Evolutionary conservation across 2,329 filamentous ascomycete genomes (phyloP).

Genomic region (Arthrobotrys pseudoclavata): DNA sequence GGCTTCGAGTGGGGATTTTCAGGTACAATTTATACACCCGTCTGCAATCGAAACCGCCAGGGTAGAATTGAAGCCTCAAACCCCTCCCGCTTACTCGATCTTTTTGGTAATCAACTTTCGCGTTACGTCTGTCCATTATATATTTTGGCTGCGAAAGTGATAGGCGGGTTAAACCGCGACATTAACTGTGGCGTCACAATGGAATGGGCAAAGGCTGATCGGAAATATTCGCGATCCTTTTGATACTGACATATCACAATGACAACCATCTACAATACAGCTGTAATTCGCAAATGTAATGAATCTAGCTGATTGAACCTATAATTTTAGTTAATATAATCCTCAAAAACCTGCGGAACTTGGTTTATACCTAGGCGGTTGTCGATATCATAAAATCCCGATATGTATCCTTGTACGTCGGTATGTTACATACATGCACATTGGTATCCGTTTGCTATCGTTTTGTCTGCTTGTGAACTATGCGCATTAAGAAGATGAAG

Average conservation of each 20-base stretch:
- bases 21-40: constrained; percentile 34
- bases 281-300: constrained; percentile 28
- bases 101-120: constrained; percentile 47
- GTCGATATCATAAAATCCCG: neutral
- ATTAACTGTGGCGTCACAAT: constrained; percentile 38
- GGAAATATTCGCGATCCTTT: constrained; percentile 19
- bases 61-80: constrained; percentile 35
- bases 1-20: constrained; percentile 48
- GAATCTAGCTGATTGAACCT: neutral
- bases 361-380: neutral
- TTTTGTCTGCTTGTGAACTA: constrained; percentile 7
- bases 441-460: neutral
- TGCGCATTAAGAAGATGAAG: neutral
- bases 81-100: constrained; percentile 45
- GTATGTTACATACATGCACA: neutral
- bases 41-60: constrained; percentile 28
- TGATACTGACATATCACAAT: constrained; percentile 45
- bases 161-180: constrained; percentile 18
- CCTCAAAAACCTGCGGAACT: neutral
- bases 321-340: constrained; percentile 2
- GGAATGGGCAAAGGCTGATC: constrained; percentile 25
- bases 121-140: constrained; percentile 40
- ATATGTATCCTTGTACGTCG: constrained; percentile 4
- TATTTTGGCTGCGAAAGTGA: neutral
- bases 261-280: constrained; percentile 16